These are phyloP conservation scores for Jatropha curcas DNA, from an alignment of 345 rosid species.

Conservation along the genomic window DNA sequence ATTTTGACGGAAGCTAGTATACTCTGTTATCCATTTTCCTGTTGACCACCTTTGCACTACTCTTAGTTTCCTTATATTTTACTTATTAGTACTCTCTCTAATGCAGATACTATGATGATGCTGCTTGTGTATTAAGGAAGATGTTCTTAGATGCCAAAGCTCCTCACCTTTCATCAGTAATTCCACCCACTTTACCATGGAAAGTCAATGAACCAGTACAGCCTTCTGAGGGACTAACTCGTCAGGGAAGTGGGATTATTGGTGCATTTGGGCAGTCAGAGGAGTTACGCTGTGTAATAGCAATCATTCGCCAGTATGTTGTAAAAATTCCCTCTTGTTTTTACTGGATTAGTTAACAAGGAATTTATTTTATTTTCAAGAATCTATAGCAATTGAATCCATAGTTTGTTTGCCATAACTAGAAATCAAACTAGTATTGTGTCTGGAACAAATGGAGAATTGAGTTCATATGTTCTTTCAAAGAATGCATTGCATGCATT, in stretches of 20 bases:
- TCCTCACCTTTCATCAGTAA: constrained; percentile 88
- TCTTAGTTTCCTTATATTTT: constrained; percentile 4
- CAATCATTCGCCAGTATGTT: constrained; percentile 93
- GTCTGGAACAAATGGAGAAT: background rate
- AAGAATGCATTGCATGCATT: background rate
- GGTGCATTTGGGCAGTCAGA: constrained; percentile 92
- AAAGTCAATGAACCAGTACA: constrained; percentile 79
- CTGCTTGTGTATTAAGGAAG: constrained; percentile 94
- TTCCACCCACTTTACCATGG: constrained; percentile 97
- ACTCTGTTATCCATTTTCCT: background rate
- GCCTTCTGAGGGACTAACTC: constrained; percentile 83
- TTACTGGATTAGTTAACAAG: background rate
- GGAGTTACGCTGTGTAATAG: constrained; percentile 98
- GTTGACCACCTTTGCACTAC: background rate
- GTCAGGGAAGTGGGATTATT: constrained; percentile 96
- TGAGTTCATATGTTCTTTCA: background rate
- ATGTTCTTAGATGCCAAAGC: constrained; percentile 98
- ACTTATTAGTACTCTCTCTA: constrained; percentile 13
- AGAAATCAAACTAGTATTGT: background rate
- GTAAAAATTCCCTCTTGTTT: background rate
- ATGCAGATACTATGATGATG: constrained; percentile 92
- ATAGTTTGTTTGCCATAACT: background rate
- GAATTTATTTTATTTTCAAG: constrained; percentile 1
- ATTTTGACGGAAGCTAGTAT: background rate
- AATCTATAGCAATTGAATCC: background rate